Evolutionary conservation across 2,329 filamentous ascomycete species (phyloP).

Genomic region (Aspergillaceae sp.): DNA sequence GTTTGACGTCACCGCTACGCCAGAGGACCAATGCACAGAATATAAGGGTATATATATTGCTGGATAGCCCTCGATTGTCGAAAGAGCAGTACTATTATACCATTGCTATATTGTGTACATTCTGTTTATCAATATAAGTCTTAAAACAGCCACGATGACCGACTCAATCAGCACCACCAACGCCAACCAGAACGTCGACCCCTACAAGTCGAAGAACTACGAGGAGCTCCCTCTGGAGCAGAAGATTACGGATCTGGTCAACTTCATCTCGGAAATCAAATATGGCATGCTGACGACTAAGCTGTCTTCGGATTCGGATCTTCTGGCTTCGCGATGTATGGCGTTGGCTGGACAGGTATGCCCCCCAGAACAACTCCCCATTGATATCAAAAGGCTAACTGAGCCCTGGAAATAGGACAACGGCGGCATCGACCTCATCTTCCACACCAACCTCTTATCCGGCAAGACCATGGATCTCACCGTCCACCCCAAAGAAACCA

Average conservation of each 20-base stretch:
- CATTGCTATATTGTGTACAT: too few relatives aligned
- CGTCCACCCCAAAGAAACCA: constrained; percentile 60
- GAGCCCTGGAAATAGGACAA: constrained; percentile 49
- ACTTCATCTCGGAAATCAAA: constrained; percentile 65
- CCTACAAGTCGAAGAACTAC: constrained; percentile 69
- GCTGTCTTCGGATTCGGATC: constrained; percentile 50
- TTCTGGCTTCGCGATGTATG: constrained; percentile 77
- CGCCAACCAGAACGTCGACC: constrained; percentile 59
- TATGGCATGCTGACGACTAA: constrained; percentile 86
- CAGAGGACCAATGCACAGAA: constrained; percentile 3
- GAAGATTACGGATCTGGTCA: constrained; percentile 65
- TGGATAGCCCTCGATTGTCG: not conserved
- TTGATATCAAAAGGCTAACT: too few relatives aligned
- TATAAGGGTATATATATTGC: constrained; percentile 1
- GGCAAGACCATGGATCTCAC: constrained; percentile 77
- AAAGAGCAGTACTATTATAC: too few relatives aligned
- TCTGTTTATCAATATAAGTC: not conserved
- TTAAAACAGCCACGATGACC: constrained; percentile 19
- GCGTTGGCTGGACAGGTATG: constrained; percentile 67
- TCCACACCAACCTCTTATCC: constrained; percentile 85
- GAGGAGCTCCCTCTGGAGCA: constrained; percentile 63
- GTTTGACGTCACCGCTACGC: constrained; percentile 13
- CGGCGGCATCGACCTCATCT: constrained; percentile 72
- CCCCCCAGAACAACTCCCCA: not conserved
- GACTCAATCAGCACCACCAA: constrained; percentile 49